phyloP scores from a whole-genome alignment of 371 early-diverging fungal species.

The Mortierella sp. region DNA sequence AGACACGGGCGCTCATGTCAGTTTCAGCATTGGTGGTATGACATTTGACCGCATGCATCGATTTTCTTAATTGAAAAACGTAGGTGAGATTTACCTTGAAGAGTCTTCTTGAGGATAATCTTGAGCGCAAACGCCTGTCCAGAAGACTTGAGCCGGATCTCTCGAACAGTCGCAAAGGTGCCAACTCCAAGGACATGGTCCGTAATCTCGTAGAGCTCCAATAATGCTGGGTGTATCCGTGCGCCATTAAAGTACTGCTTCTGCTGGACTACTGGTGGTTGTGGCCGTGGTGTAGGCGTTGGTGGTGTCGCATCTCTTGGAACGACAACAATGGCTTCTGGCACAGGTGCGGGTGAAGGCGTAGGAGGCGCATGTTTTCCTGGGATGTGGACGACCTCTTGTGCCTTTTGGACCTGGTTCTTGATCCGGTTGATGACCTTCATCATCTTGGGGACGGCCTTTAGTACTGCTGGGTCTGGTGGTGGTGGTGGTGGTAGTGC shows the following conservation, averaged over 20 bases:
- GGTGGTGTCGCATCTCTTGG: neutral
- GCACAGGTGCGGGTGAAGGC: neutral
- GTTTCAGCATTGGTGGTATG: neutral
- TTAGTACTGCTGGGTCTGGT: neutral
- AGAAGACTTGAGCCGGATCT: conserved; percentile 46
- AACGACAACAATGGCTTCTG: neutral
- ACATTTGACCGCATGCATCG: neutral
- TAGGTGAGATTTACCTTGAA: conserved; percentile 50
- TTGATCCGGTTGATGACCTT: conserved; percentile 35
- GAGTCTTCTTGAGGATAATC: conserved; percentile 77
- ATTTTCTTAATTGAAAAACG: no score
- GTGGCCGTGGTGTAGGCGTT: neutral
- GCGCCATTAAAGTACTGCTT: conserved; percentile 25
- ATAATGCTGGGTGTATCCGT: conserved; percentile 50
- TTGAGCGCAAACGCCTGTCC: conserved; percentile 77
- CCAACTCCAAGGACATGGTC: conserved; percentile 71
- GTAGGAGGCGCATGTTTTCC: neutral
- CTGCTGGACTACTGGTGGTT: neutral
- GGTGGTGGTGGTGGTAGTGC: neutral
- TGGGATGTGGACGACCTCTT: neutral
- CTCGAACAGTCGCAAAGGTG: conserved; percentile 86
- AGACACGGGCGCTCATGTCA: neutral
- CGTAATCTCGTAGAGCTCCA: conserved; percentile 60
- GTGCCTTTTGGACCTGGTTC: conserved; percentile 5
- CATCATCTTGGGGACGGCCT: conserved; percentile 31